These are phyloP conservation scores for Paratinospora sagittata DNA, from an alignment of 164 flowering plant genomes.

Conservation along the genomic window DNA sequence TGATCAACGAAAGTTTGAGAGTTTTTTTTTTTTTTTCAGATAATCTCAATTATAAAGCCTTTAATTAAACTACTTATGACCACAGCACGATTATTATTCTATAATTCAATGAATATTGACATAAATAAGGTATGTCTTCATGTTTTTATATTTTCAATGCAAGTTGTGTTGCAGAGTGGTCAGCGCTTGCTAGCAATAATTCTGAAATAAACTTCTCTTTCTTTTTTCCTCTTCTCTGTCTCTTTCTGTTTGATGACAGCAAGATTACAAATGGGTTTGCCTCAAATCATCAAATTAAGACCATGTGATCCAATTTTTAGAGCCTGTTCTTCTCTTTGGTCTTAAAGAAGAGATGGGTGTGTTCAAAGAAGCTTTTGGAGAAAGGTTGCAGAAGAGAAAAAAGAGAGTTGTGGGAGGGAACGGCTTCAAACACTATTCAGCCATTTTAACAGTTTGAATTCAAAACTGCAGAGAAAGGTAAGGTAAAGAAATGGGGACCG, in stretches of 20 bases:
- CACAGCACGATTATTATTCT: background rate
- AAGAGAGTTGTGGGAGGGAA: constrained; percentile 38
- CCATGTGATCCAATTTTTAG: background rate
- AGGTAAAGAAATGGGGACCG: constrained; percentile 23
- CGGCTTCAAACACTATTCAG: constrained; percentile 33
- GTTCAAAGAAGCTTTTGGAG: constrained; percentile 9
- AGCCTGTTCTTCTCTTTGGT: background rate
- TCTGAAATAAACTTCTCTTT: background rate
- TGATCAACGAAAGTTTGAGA: background rate
- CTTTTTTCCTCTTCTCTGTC: background rate
- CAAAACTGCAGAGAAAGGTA: constrained; percentile 32
- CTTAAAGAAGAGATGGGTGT: background rate
- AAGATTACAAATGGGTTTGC: background rate
- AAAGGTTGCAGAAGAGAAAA: constrained; percentile 14
- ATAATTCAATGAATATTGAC: no score
- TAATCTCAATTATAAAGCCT: background rate
- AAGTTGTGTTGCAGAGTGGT: no score
- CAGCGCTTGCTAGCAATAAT: no score
- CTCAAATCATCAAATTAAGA: background rate
- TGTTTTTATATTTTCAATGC: no score
- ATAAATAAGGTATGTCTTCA: no score
- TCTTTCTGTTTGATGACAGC: background rate
- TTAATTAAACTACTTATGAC: background rate
- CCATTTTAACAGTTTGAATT: constrained; percentile 24
- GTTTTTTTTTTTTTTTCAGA: background rate